Base-by-base conservation (phyloP, 495 filamentous ascomycete genomes). In the Penicillium longicatenatum region DNA sequence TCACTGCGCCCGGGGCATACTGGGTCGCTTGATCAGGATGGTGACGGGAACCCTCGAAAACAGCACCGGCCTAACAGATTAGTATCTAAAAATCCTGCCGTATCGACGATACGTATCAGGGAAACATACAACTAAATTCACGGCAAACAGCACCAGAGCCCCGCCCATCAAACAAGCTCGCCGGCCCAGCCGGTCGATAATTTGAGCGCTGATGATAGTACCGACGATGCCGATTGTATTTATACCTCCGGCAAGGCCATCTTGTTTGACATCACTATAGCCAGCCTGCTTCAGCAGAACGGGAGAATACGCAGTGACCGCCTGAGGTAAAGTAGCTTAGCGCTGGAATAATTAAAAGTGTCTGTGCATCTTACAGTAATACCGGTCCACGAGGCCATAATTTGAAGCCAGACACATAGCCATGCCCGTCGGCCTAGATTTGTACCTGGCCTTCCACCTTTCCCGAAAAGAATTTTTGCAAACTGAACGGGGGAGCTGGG, bases 141-240 rank as follows among this genome's bases (percentile, higher is more conserved):
- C 73, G 3, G 59, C 52, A 31, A 70, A 73, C 3, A 76, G 52
- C 4, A 68, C 31, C 14, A 58, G 62, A 8, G 72, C 63, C 16
- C 76, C 76, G 6, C 70, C 67, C 54, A 80, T 77, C 21, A 82
- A 55, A 59, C 78, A 79, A 2, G 30, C 57, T 49, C 81, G 63
- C 31, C 80, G 74, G 35, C 82, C 82, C 26, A 82, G 47, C 49
- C 76, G 75, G 56, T 83, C 70, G 43, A 84, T 62, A 48, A 82
- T 81, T n/a, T 81, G 75, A 21, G 81, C 81, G 56, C 75, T 78
- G 42, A 83, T 79, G 21, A 83, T 79, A 4, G 80, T 82, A 30
- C 80, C 76, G 50, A 83, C 61, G 43, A 82, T 82, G 14, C 81
- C 79, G 51, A 83, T 70, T 11, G 79, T 81, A 62, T 84, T 83